Percentiles rank a stretch among this genome's conserved stretches.
Evolutionary conservation across 495 filamentous ascomycete genomes (phyloP).

Genomic region (Talaromyces adpressus): DNA sequence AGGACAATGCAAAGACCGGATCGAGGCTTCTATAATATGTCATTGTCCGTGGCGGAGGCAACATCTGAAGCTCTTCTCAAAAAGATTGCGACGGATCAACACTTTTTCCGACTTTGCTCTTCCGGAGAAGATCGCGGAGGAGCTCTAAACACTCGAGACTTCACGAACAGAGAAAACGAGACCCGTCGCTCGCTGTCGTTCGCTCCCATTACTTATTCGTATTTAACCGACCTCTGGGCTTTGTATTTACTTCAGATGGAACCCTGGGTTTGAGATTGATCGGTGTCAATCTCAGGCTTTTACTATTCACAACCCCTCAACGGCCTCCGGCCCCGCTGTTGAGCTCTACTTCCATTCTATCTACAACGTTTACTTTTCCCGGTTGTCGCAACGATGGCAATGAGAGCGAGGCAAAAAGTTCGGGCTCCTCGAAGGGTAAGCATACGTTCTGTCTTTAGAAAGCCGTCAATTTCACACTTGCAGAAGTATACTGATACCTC

Average conservation of each 20-base stretch:
- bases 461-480: too few relatives aligned
- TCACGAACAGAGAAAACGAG: not conserved
- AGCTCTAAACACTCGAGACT: not conserved
- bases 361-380: not conserved
- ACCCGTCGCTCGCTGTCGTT: not conserved
- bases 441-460: too few relatives aligned
- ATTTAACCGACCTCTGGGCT: not conserved
- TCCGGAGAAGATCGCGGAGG: constrained; percentile 13
- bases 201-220: not conserved
- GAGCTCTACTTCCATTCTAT: not conserved
- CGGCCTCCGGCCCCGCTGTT: not conserved
- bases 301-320: not conserved
- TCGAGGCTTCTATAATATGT: not conserved
- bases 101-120: constrained; percentile 16
- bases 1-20: not conserved
- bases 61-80: not conserved
- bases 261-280: not conserved
- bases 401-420: constrained; percentile 62
- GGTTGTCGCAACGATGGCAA: constrained; percentile 18
- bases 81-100: constrained; percentile 20
- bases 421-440: constrained; percentile 65
- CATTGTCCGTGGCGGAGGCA: constrained; percentile 1
- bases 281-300: constrained; percentile 1
- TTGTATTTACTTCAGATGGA: not conserved
- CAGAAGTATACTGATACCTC: not conserved